Conservation (phyloP, 2,329 filamentous ascomycete genomes). For the Sporothrix protearum region DNA sequence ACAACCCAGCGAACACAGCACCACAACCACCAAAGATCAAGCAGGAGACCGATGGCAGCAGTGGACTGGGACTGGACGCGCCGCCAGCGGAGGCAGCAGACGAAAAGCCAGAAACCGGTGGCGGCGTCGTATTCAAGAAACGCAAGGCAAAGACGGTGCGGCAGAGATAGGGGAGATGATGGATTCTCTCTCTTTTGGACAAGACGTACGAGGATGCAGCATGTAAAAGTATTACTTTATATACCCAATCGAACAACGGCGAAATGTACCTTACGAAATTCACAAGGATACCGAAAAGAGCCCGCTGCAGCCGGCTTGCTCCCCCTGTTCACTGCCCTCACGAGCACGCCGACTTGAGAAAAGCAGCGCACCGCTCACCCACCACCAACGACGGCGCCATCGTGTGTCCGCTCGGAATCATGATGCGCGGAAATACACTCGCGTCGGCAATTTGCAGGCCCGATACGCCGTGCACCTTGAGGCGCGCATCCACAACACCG, state of each 20-base stretch:
- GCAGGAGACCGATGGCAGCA: background rate
- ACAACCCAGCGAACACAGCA: background rate
- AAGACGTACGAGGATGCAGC: background rate
- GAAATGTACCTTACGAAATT: background rate
- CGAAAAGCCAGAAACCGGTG: background rate
- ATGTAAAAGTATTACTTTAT: background rate
- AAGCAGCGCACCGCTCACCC: constrained; percentile 35
- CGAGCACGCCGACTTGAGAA: constrained; percentile 31
- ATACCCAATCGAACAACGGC: constrained; percentile 11
- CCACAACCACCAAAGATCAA: constrained; percentile 9
- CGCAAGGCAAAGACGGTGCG: constrained; percentile 65
- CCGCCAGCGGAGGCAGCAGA: background rate
- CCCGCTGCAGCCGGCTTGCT: background rate
- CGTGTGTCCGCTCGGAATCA: constrained; percentile 33
- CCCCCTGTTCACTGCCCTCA: background rate
- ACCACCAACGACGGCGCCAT: constrained; percentile 35
- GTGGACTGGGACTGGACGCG: background rate
- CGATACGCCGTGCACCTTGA: constrained; percentile 30
- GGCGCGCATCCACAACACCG: constrained; percentile 32
- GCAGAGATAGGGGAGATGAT: constrained; percentile 45
- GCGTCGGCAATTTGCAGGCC: constrained; percentile 32
- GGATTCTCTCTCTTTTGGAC: too few relatives aligned
- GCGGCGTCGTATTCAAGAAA: constrained; percentile 65
- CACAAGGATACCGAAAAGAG: background rate
- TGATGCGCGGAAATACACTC: constrained; percentile 35